A percentile compares a stretch with the other conserved stretches of the same genome.
These are phyloP conservation scores for Uncinocarpus reesii DNA, from an alignment of 2,329 filamentous ascomycete genomes.

Conservation along the genomic window DNA sequence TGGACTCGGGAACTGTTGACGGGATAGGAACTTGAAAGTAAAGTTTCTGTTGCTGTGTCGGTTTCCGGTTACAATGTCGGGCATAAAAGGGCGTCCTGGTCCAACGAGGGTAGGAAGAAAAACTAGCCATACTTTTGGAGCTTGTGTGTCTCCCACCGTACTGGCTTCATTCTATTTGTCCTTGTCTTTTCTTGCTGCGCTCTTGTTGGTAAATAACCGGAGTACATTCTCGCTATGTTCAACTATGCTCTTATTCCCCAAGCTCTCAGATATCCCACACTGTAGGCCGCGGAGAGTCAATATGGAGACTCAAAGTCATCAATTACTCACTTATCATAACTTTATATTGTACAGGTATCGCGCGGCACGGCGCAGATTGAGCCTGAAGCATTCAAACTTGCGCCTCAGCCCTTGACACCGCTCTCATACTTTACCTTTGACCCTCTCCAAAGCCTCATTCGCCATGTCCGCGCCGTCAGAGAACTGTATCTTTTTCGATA, in stretches of 20 bases:
- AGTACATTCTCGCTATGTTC: constrained; percentile 11
- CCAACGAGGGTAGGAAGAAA: constrained; percentile 12
- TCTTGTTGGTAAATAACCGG: constrained; percentile 11
- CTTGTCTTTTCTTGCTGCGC: constrained; percentile 7
- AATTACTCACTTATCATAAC: not conserved
- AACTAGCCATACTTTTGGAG: constrained; percentile 2
- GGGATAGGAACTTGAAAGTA: constrained; percentile 5
- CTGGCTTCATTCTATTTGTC: constrained; percentile 1
- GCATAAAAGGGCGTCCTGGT: constrained; percentile 12
- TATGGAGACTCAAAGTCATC: not conserved
- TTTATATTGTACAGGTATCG: constrained; percentile 7
- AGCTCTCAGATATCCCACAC: not conserved
- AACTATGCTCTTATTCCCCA: constrained; percentile 4
- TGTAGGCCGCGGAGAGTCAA: not conserved
- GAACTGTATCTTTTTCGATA: constrained; percentile 36
- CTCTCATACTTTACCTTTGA: constrained; percentile 18
- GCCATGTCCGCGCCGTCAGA: constrained; percentile 27
- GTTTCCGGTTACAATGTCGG: constrained; percentile 1
- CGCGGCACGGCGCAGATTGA: not conserved
- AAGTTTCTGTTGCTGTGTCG: constrained; percentile 4
- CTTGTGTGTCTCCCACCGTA: constrained; percentile 1
- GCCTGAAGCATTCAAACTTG: not conserved
- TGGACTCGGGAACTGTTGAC: constrained; percentile 1
- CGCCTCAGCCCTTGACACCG: not conserved
- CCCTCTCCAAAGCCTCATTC: constrained; percentile 25